Evolutionary conservation across 1,284 basidiomycete species (phyloP), one percentile per base, ranked within the genome.

Genomic region (Cutaneotrichosporon sp.): DNA sequence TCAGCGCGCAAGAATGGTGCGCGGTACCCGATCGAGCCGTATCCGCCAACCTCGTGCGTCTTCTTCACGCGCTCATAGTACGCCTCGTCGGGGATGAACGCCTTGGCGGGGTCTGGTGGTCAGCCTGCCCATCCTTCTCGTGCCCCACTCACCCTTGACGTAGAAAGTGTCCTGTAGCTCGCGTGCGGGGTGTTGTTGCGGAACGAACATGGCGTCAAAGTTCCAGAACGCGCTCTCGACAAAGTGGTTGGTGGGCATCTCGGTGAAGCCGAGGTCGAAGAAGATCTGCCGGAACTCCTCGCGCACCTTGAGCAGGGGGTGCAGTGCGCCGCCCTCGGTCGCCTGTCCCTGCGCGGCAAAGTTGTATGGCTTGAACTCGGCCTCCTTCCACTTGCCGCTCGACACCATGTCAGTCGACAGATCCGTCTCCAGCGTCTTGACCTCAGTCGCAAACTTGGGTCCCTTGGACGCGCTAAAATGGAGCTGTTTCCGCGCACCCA

Each of bases 171-270:
- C 97, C 81, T 99, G 97, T 58, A 98, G 81, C 73, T 99, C 97
- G 77, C 97, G 88, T 31, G 97, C 97, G 21, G 97, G 96, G 82
- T 99, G 97, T 82, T 99, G 96, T 78, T 99, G 97, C 1, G 97
- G 97, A 0, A 99, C 97, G 79, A 97, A 99, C 70, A 99, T 86
- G 10, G 95, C 89, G 79, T 99, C 97, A 81, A 99, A 99, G 80
- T 96, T 97, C 97, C 97, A 99, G 86, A 99, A 99, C 40, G 90
- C 90, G 31, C 93, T 97, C 81, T 99, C 97, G 65, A 99, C 94
- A 78, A 95, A 99, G 65, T 90, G 89, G 66, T 90, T 89, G n/a
- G 97, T 98, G 7, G 96, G 94, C 97, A 99, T 99, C 82, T 99
- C 97, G 63, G 93, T 89, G 82, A 99, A 99, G 16, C 94, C 97